Evolutionary conservation across 768 basidiomycete genomes (phyloP).

Genomic region (Trichaptum fuscoviolaceum): DNA sequence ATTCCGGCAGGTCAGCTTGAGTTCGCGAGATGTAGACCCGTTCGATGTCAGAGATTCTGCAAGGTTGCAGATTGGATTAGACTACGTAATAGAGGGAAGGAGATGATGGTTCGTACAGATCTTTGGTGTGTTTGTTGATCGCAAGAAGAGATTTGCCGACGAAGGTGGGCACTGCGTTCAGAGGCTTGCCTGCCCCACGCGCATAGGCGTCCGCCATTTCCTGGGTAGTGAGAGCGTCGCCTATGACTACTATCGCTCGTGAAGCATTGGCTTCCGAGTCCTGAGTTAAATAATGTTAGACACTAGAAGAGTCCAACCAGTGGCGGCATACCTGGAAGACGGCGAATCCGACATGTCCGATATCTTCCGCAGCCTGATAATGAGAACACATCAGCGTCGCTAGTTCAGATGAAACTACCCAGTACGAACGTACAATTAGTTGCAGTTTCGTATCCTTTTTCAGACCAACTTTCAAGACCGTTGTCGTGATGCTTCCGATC

Average conservation of each 20-base stretch:
- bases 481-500: constrained; percentile 31
- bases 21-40: constrained; percentile 6
- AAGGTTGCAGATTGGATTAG: background rate
- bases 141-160: constrained; percentile 11
- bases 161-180: constrained; percentile 11
- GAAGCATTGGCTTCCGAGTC: constrained; percentile 7
- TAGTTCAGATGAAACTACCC: constrained; percentile 1
- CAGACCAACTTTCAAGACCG: constrained; percentile 29
- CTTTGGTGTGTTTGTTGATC: constrained; percentile 11
- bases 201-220: constrained; percentile 10
- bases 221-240: constrained; percentile 10
- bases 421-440: constrained; percentile 27
- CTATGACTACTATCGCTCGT: constrained; percentile 8
- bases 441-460: constrained; percentile 28
- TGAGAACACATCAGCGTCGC: background rate
- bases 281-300: constrained; percentile 4
- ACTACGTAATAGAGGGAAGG: background rate
- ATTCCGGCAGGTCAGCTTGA: background rate
- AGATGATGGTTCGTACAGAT: constrained; percentile 9
- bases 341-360: constrained; percentile 29
- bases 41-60: constrained; percentile 11
- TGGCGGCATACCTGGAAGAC: constrained; percentile 25
- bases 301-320: background rate
- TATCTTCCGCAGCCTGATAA: constrained; percentile 28
- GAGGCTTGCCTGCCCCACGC: constrained; percentile 10